phyloP scores from a whole-genome alignment of 2,329 filamentous ascomycete genomes.

The Pseudogymnoascus sp. region DNA sequence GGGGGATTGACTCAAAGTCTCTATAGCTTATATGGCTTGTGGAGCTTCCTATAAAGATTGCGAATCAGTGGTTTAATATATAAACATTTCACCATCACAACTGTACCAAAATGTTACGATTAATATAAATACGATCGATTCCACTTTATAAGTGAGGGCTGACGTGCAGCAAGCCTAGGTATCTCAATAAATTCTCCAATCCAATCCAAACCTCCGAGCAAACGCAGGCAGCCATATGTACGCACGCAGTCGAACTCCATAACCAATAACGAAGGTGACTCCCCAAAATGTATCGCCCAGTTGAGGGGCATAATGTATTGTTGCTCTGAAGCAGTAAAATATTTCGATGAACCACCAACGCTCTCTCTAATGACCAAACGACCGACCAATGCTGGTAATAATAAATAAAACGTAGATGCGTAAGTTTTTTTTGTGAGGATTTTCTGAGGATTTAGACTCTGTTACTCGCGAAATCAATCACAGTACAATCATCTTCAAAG shows the following conservation, averaged over 20 bases:
- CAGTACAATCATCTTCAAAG: slow-evolving; percentile 88
- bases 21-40: background rate
- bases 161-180: slow-evolving; percentile 3
- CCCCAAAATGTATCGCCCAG: slow-evolving; percentile 5
- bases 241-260: slow-evolving; percentile 5
- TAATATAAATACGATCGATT: slow-evolving; percentile 2
- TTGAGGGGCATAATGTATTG: background rate
- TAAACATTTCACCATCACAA: background rate
- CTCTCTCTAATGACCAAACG: slow-evolving; percentile 7
- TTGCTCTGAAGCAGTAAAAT: slow-evolving; percentile 2
- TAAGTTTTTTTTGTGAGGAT: slow-evolving; percentile 1
- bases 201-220: background rate
- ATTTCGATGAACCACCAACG: slow-evolving; percentile 1
- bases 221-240: slow-evolving; percentile 8
- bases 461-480: slow-evolving; percentile 77
- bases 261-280: background rate
- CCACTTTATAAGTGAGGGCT: background rate
- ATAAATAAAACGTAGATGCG: slow-evolving; percentile 5
- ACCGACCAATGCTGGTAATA: background rate
- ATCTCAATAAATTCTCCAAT: slow-evolving; percentile 5
- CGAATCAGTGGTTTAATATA: background rate
- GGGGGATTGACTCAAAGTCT: background rate
- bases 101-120: background rate
- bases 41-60: background rate
- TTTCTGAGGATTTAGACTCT: slow-evolving; percentile 38